A percentile compares a stretch with the other conserved stretches of the same genome.
Evolutionary conservation across 2,329 filamentous ascomycete species (phyloP).

Genomic region (Pseudogymnoascus sp.): DNA sequence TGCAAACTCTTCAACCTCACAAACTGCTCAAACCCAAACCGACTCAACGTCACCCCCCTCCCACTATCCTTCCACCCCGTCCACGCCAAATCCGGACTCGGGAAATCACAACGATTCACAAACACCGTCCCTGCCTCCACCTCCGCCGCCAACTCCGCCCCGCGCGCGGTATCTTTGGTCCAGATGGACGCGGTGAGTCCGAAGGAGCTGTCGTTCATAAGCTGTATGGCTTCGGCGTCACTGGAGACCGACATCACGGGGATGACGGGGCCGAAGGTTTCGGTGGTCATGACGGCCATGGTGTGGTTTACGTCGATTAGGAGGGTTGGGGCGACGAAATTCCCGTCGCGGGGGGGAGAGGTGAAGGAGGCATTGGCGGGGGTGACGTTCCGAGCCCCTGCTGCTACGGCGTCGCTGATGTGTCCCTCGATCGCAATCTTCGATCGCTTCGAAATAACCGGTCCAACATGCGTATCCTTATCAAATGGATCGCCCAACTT

Average conservation of each 20-base stretch:
- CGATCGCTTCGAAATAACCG: conserved; percentile 75
- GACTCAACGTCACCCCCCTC: conserved; percentile 81
- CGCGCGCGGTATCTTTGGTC: conserved; percentile 77
- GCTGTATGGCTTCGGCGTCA: conserved; percentile 70
- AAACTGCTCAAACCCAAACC: conserved; percentile 90
- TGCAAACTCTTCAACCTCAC: conserved; percentile 96
- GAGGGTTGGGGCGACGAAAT: conserved; percentile 82
- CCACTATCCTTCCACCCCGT: conserved; percentile 97
- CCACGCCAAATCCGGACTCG: conserved; percentile 92
- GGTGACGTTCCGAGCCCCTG: conserved; percentile 77
- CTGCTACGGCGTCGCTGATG: conserved; percentile 71
- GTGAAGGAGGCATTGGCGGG: conserved; percentile 73
- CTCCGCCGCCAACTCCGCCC: conserved; percentile 66
- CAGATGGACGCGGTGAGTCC: conserved; percentile 94
- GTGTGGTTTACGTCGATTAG: conserved; percentile 70
- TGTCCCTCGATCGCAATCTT: conserved; percentile 70
- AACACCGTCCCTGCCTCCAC: conserved; percentile 94
- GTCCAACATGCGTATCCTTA: conserved; percentile 72
- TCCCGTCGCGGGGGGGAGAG: conserved; percentile 66
- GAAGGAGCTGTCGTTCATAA: conserved; percentile 95
- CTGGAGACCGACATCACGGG: conserved; percentile 77
- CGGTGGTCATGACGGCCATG: conserved; percentile 86
- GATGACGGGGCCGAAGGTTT: conserved; percentile 92
- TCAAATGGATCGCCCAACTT: conserved; percentile 83
- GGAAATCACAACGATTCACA: conserved; percentile 89